Conservation (phyloP, 2,329 filamentous ascomycete species). For the Dendryphion nanum region DNA sequence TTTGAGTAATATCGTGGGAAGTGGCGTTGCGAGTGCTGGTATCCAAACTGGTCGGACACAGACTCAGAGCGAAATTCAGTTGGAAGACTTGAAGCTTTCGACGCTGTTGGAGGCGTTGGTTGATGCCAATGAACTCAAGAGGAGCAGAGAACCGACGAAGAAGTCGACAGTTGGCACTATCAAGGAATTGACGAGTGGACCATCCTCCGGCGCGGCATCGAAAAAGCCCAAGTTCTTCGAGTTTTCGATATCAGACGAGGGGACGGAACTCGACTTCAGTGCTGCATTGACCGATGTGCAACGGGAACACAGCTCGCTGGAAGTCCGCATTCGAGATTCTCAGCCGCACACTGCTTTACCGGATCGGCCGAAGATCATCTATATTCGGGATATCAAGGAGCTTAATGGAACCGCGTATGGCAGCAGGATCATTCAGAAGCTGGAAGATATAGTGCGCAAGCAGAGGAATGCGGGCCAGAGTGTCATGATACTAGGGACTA, state of each 20-base stretch:
- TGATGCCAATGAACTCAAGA: constrained; percentile 31
- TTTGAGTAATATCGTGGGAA: background rate
- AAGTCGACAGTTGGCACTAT: background rate
- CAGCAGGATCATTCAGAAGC: constrained; percentile 63
- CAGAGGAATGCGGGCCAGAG: constrained; percentile 69
- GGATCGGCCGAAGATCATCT: constrained; percentile 63
- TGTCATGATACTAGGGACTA: constrained; percentile 79
- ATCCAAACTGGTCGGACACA: constrained; percentile 11
- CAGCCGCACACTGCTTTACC: constrained; percentile 14
- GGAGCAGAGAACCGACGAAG: constrained; percentile 11
- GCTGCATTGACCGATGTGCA: constrained; percentile 18
- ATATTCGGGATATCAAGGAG: constrained; percentile 78
- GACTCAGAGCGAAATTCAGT: constrained; percentile 28
- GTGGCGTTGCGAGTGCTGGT: background rate
- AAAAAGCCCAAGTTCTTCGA: constrained; percentile 27
- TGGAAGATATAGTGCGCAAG: constrained; percentile 70
- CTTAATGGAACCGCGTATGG: constrained; percentile 70
- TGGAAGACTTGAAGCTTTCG: constrained; percentile 38
- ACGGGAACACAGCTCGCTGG: constrained; percentile 13
- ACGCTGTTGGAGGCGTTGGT: constrained; percentile 33
- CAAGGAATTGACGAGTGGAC: background rate
- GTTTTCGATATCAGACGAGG: constrained; percentile 19
- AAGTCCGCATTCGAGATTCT: constrained; percentile 19
- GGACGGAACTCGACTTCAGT: constrained; percentile 22
- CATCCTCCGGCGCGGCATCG: background rate